Percentiles rank a stretch among this genome's conserved stretches.
Conservation (phyloP, 2,329 filamentous ascomycete species). For the Diaporthe sp. region DNA sequence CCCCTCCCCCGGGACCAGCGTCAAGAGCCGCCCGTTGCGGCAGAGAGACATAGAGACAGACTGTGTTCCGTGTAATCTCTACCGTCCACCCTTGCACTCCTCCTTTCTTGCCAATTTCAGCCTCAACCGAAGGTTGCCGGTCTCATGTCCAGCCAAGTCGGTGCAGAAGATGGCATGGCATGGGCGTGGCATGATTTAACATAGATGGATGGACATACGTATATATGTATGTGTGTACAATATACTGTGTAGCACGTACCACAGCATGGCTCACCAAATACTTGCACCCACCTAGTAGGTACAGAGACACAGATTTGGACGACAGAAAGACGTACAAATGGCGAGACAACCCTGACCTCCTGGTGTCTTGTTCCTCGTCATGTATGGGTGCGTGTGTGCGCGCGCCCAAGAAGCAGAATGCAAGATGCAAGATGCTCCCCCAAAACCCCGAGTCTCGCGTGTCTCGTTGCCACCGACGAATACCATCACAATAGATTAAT, state of each 20-base stretch:
- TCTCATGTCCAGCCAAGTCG: not conserved
- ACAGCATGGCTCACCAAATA: constrained; percentile 25
- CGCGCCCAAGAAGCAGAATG: constrained; percentile 7
- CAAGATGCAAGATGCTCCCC: not conserved
- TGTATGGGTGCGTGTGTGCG: not conserved
- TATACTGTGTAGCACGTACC: constrained; percentile 21
- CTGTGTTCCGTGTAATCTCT: not conserved
- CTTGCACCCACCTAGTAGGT: not conserved
- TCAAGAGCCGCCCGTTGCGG: constrained; percentile 20
- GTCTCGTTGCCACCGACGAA: not conserved
- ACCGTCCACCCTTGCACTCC: not conserved
- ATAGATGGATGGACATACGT: not conserved
- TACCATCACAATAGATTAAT: not conserved
- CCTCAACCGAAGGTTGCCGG: not conserved
- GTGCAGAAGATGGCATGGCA: constrained; percentile 12
- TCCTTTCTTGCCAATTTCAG: constrained; percentile 7
- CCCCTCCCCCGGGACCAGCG: not conserved
- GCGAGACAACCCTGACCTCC: not conserved
- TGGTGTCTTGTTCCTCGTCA: not conserved
- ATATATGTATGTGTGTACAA: not conserved
- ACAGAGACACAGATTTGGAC: not conserved
- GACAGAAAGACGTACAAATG: not conserved
- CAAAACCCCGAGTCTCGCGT: not conserved
- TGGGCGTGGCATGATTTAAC: not conserved
- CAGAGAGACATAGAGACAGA: not conserved